Conservation (phyloP, 768 basidiomycete genomes). For the Asterophora lycoperdoides region DNA sequence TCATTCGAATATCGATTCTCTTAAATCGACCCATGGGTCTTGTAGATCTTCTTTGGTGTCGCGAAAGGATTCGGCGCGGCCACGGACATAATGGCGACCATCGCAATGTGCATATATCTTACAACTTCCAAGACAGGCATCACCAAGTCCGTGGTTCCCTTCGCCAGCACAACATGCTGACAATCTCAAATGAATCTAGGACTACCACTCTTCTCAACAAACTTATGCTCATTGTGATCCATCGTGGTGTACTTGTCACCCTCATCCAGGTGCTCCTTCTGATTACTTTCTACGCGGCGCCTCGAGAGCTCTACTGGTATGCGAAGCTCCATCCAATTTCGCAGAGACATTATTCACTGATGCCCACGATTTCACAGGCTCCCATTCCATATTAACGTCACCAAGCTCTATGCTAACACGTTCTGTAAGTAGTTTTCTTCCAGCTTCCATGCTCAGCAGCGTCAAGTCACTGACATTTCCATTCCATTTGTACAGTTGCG, state of each 20-base stretch:
- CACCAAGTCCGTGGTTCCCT: constrained; percentile 23
- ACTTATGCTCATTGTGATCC: constrained; percentile 36
- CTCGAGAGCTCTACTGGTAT: constrained; percentile 36
- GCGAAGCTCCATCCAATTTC: neutral
- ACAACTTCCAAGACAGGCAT: constrained; percentile 36
- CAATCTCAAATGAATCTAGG: constrained; percentile 17
- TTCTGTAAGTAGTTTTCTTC: constrained; percentile 40
- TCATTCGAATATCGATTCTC: too few species aligned
- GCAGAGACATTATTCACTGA: neutral
- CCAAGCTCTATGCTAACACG: constrained; percentile 45
- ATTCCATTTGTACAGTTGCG: constrained; percentile 22
- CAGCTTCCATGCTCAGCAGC: too few species aligned
- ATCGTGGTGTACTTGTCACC: constrained; percentile 42
- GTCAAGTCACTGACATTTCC: neutral
- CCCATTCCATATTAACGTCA: constrained; percentile 44
- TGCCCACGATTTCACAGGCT: constrained; percentile 28
- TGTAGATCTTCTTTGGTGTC: constrained; percentile 39
- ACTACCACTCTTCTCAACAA: constrained; percentile 37
- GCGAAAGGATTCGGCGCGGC: constrained; percentile 42
- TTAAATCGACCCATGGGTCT: neutral
- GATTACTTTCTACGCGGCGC: constrained; percentile 37
- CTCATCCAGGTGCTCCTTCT: constrained; percentile 37
- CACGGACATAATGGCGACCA: constrained; percentile 41
- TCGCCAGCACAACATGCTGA: neutral
- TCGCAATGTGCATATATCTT: constrained; percentile 40